Evolutionary conservation across 805 yeast species (phyloP), one percentile per base, ranked within the genome.

Genomic region (Candida xiaguanensis): DNA sequence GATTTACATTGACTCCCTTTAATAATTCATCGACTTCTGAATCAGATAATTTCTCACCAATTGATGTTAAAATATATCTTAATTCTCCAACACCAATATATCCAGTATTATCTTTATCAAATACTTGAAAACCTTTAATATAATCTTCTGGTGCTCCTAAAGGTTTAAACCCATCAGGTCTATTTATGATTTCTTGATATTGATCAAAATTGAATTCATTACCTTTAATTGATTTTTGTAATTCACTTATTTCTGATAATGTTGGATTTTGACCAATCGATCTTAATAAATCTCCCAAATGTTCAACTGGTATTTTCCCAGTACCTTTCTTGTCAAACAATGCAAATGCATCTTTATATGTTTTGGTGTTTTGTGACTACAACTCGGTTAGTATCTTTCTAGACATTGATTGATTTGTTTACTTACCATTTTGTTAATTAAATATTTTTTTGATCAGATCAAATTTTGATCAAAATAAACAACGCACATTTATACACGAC

Each of bases 201-300:
- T 87, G 78, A 43, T 82, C 90, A 49, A 81, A 88, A 54, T 83
- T 87, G 49, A 87, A 70, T 46, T 75, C 82, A 40, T 55, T 56
- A 43, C 67, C 80, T 20, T 77, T 67, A 42, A 69, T 58, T 2
- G 64, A 53, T 35, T 53, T 50, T 52, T 69, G 73, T 46, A 69
- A 66, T 42, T 67, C 72, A n/a, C 68, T 48, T 46, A 89, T 85
- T 65, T 89, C 96, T 16, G 90, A 85, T 54, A 88, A 76, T 3
- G 99, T 90, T 47, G 99, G 99, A 70, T 93, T 93, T 71, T 91
- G 98, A 28, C 99, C 99, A 44, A 93, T 90, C 2, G 99, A 97
- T 60, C 99, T 79, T 44, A 93, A 76, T 51, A 93, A 76, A 58
- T 93, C 99, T 25, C 98, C 99, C 36, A 93, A 74, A 44, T 85